Evolutionary conservation across 192 early-diverging fungal genomes (phyloP), one percentile per base, ranked within the genome.

Genomic region (Phlyctochytrium bullatum): DNA sequence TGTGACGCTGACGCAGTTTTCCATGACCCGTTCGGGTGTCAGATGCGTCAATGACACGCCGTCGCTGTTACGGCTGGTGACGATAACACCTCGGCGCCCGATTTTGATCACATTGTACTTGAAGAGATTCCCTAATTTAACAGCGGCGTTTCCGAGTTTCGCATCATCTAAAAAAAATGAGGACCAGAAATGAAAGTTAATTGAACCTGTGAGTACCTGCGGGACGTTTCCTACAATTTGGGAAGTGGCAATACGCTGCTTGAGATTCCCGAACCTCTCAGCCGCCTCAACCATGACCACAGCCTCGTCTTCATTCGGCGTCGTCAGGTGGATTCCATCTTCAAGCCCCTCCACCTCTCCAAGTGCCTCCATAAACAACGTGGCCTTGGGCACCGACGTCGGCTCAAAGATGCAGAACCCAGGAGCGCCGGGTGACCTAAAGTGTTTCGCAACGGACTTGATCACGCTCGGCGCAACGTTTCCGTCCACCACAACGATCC

Each of bases 371-470:
- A 82, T 59, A 16, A 94, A 27, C 27, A 72, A 80, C 1, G 77
- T 66, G 29, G 89, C 86, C 66, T 98, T 98, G 3, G 88, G 83
- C 16, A 90, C 80, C 3, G 94, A 96, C 0, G 97, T 98, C 0
- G 97, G 94, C 62, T 98, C 97, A 73, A 94, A 96, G 28, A 97
- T 24, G n/a, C 69, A 61, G 69, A 25, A 57, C 4, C 28, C 51
- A 40, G 25, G 25, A 16, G 30, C 24, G 36, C 30, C 14, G 28
- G 14, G 23, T 71, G 28, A 30, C 14, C 47, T 23, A 17, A 62
- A 20, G n/a, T n/a, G 20, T 52, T 74, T 59, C 73, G 84, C 85
- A 73, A 60, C 78, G 72, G 24, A 85, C 74, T 2, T 71, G 29
- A 4, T 64, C 59, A 4, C 56, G 40, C 25, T 67, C 16, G 28